Base-by-base conservation (phyloP, 768 basidiomycete species). In the Lentinula edodes region DNA sequence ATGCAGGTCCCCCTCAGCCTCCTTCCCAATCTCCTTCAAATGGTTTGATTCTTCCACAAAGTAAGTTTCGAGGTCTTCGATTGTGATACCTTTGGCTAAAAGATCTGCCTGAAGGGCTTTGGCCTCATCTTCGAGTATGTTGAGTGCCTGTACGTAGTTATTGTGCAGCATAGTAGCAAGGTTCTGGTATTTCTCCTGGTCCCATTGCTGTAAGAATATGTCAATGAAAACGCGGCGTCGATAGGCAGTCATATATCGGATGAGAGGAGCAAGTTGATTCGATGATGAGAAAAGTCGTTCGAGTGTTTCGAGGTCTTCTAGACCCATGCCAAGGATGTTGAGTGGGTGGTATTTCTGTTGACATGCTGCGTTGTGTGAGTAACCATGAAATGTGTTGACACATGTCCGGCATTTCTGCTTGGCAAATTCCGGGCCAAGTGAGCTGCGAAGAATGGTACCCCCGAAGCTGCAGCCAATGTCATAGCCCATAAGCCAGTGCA, bases 271-370 rank as follows among this genome's bases (percentile, higher is more conserved):
- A 3, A 73, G 65, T 6, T 62, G 45, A 62, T 77, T 76, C 10
- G 72, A 73, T 1, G 65, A 62, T 18, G 67, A 69, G 63, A 76
- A 76, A 6, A 73, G 61, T 1, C 69, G 65, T 54, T 77, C 74
- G 36, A 66, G 61, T 0, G 68, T 73, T 50, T 75, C 70, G 5
- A 76, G 62, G 56, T 77, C 77, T 62, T 76, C 74, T 2, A 77
- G 55, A n/a, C 76, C 75, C 20, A 67, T 65, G 5, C 74, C 69
- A 2, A 55, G 41, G 32, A 73, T 69, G 51, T 53, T 56, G 57
- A 68, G 67, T n/a, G 73, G 75, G 52, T 76, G 76, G 61, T 71
- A 62, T 3, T 56, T n/a, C 1, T 71, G 57, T 57, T 78, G 76
- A 54, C 76, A 78, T 1, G 38, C 9, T 60, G 68, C 67, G 55